These are phyloP conservation scores for Lyophyllum shimeji DNA, from an alignment of 768 basidiomycete genomes.

Conservation along the genomic window DNA sequence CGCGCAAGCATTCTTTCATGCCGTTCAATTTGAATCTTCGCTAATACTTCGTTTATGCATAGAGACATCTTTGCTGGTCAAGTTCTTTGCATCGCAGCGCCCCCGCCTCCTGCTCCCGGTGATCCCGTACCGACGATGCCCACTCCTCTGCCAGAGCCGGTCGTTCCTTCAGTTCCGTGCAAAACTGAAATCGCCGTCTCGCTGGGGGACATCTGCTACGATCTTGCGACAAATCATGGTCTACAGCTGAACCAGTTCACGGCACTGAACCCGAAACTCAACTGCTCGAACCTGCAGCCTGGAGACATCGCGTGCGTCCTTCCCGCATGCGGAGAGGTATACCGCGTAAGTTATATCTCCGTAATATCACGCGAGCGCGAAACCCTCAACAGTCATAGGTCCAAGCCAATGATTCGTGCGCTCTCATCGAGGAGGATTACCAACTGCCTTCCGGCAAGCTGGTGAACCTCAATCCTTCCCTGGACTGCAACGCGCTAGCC, in stretches of 20 bases:
- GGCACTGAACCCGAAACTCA: background rate
- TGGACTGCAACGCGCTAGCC: background rate
- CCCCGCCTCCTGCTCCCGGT: background rate
- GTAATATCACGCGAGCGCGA: background rate
- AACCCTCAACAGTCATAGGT: background rate
- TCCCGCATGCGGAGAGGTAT: background rate
- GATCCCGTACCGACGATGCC: background rate
- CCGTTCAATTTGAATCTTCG: too few species aligned
- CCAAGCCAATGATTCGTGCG: background rate
- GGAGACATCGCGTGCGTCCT: background rate
- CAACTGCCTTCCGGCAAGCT: background rate
- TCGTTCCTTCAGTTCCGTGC: background rate
- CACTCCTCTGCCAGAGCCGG: background rate
- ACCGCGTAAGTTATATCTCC: background rate
- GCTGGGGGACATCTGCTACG: background rate
- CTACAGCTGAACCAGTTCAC: background rate
- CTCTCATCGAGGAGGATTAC: background rate
- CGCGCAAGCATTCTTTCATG: too few species aligned
- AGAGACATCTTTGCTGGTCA: slow-evolving; percentile 4
- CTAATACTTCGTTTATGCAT: too few species aligned
- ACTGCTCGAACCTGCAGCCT: background rate
- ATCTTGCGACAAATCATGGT: background rate
- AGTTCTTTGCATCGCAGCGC: slow-evolving; percentile 3
- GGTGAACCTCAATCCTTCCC: background rate
- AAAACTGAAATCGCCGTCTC: background rate